Evolutionary conservation across 441 rosid genomes (phyloP).

Genomic region (Corymbia calophylla): DNA sequence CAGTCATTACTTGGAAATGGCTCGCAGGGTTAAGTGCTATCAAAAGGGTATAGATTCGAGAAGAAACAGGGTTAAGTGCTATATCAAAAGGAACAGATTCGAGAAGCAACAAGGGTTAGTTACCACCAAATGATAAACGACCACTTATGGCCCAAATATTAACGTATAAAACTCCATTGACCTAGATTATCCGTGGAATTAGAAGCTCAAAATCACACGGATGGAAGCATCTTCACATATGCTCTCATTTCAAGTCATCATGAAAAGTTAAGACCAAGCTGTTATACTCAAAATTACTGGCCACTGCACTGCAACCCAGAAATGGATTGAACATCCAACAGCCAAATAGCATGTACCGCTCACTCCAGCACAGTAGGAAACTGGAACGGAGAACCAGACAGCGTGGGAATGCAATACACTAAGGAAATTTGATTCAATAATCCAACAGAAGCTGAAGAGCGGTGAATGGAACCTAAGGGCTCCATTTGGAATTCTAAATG

Average conservation of each 20-base stretch:
- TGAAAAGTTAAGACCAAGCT: not conserved
- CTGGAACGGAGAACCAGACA: slow-evolving; percentile 17
- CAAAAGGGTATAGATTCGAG: not conserved
- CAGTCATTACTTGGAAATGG: not conserved
- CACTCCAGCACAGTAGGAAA: not conserved
- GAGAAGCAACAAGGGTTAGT: not conserved
- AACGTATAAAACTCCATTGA: not conserved
- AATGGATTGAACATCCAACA: not conserved
- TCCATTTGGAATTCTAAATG: slow-evolving; percentile 25
- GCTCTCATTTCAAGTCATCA: not conserved
- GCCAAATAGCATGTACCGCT: not conserved
- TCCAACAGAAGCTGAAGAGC: slow-evolving; percentile 29
- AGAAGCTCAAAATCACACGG: not conserved
- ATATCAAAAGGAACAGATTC: not conserved
- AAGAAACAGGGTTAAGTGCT: not conserved
- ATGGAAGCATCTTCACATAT: not conserved
- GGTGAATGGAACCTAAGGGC: slow-evolving; percentile 7
- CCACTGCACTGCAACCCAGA: not conserved
- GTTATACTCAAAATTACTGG: not conserved
- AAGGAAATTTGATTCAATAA: slow-evolving; percentile 36
- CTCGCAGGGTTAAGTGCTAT: not conserved
- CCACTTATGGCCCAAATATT: not conserved
- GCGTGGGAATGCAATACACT: slow-evolving; percentile 25
- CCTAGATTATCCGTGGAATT: not conserved
- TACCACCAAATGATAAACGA: not conserved